phyloP scores from a whole-genome alignment of 352 stramenopile genomes.

The Globisporangium takayamanum region DNA sequence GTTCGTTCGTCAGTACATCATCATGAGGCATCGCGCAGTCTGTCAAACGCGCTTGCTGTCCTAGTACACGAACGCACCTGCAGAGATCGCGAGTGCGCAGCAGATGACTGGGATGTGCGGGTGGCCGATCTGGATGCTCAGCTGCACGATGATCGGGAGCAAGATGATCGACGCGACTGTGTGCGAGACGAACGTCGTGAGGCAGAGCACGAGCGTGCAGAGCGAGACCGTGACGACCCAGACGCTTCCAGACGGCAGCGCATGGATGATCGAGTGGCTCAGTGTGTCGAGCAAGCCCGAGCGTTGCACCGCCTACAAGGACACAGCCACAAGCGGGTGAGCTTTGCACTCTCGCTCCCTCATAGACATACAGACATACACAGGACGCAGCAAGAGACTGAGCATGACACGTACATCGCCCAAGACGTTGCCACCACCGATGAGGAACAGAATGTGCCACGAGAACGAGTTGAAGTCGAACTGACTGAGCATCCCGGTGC shows the following conservation, averaged over 20 bases:
- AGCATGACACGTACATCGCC: slow-evolving; percentile 57
- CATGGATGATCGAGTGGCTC: slow-evolving; percentile 76
- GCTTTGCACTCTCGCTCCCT: not conserved
- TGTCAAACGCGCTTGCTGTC: not conserved
- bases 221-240: slow-evolving; percentile 87
- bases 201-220: slow-evolving; percentile 74
- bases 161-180: slow-evolving; percentile 91
- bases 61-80: slow-evolving; percentile 33
- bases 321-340: not conserved
- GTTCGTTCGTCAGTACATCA: not conserved
- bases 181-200: slow-evolving; percentile 93
- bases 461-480: slow-evolving; percentile 94
- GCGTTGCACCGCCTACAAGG: slow-evolving; percentile 60
- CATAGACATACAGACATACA: not conserved
- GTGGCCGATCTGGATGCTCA: slow-evolving; percentile 82
- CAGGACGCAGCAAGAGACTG: not conserved
- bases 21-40: not conserved
- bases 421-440: slow-evolving; percentile 89
- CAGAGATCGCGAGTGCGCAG: slow-evolving; percentile 82
- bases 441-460: slow-evolving; percentile 92
- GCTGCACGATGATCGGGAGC: slow-evolving; percentile 88
- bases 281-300: slow-evolving; percentile 79
- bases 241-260: slow-evolving; percentile 70
- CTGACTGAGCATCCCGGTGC: slow-evolving; percentile 84
- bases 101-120: slow-evolving; percentile 84